A percentile compares a stretch with the other conserved stretches of the same genome.
Conservation (phyloP, 2,329 filamentous ascomycete species). For the Sclerotinia trifoliorum region DNA sequence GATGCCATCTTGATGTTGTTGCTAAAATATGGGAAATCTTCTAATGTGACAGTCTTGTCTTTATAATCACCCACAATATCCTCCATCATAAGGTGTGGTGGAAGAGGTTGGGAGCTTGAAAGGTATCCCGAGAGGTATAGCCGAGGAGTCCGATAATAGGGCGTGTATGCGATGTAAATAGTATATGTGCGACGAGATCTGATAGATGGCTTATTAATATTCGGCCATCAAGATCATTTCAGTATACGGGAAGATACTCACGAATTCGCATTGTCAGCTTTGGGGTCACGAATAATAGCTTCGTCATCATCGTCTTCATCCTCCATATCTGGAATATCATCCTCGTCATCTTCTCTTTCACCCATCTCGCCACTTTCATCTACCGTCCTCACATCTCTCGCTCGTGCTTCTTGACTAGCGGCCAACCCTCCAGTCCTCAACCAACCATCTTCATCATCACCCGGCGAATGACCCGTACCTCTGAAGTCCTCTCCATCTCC, state of each 20-base stretch:
- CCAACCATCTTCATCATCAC: conserved; percentile 82
- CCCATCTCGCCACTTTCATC: conserved; percentile 87
- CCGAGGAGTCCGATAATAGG: conserved; percentile 93
- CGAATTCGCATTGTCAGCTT: conserved; percentile 37
- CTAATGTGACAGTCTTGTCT: conserved; percentile 96
- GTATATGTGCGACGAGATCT: conserved; percentile 91
- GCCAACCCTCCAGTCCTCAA: conserved; percentile 79
- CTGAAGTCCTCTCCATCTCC: conserved; percentile 69
- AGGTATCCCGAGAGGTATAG: conserved; percentile 92
- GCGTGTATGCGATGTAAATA: conserved; percentile 96
- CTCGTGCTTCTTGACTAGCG: conserved; percentile 72
- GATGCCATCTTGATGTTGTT: conserved; percentile 93
- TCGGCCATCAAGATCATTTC: neutral
- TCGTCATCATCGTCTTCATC: conserved; percentile 93
- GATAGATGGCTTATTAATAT: neutral
- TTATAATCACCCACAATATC: conserved; percentile 96
- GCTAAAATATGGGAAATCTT: conserved; percentile 94
- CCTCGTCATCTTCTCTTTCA: conserved; percentile 68
- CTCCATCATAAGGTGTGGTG: conserved; percentile 88
- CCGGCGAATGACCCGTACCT: conserved; percentile 47
- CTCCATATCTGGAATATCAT: conserved; percentile 97
- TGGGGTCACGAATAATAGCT: conserved; percentile 83
- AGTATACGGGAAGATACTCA: conserved; percentile 27
- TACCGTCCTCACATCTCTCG: conserved; percentile 79
- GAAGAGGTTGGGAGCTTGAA: conserved; percentile 74